Evolutionary conservation across 2,329 filamentous ascomycete genomes (phyloP), one percentile per base, ranked within the genome.

Genomic region (Acrodontium crateriforme): DNA sequence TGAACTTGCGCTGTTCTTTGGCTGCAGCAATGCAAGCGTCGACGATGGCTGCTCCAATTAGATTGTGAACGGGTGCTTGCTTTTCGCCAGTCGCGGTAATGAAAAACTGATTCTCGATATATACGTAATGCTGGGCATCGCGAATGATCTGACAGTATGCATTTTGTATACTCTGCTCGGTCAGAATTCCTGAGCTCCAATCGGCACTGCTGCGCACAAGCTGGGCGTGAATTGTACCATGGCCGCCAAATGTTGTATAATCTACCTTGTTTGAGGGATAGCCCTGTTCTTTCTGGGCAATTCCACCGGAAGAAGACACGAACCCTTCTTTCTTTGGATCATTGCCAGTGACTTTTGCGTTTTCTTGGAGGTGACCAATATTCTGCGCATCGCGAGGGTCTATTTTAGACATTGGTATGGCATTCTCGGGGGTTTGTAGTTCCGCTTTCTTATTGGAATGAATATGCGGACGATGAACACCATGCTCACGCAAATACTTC

Each of bases 51-150:
- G 67, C 66, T 9, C 89, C 89, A 29, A 98, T 79, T 11, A 74
- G 78, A 50, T 98, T 98, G 53, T 83, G 74, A 14, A 95, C 72
- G 0, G 87, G 87, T 1, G 65, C 59, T 51, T 94, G 85, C 18
- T 93, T 57, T n/a, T 89, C 76, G 6, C 83, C 83, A 0, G 87
- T 95, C 0, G 89, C 81, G 1, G 84, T 91, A 49, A 91, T 94
- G 64, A 95, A 98, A 61, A 95, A 95, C 47, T 98, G 89, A 46
- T 95, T 95, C 54, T 98, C 89, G 35, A 98, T 93, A 59, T 95
- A 98, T 14, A 98, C 78, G 42, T 74, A 94, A 50, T 95, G 87
- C 55, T 94, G 62, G 0, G 87, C 87, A 28, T 81, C 82, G 27
- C 76, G 65, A 44, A 95, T 95, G 16, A 91, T 60, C 38, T 93